Evolutionary conservation across 352 stramenopile genomes (phyloP).

Genomic region (Peronosclerospora sorghi): DNA sequence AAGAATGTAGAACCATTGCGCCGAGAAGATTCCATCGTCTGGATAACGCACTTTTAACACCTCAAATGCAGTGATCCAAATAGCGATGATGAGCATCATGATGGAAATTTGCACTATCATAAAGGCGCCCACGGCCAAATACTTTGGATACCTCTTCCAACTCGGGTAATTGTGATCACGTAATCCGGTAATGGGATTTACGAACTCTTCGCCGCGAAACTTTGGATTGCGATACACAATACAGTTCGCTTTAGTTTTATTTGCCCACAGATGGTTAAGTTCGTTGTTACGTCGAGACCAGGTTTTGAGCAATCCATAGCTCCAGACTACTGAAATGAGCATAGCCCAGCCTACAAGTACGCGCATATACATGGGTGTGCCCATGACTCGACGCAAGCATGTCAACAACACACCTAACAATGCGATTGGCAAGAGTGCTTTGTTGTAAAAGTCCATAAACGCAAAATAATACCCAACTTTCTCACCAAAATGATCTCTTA

Average conservation of each 20-base stretch:
- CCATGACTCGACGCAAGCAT: slow-evolving; percentile 45
- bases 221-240: slow-evolving; percentile 69
- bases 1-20: slow-evolving; percentile 76
- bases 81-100: slow-evolving; percentile 78
- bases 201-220: slow-evolving; percentile 41
- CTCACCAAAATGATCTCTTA: slow-evolving; percentile 73
- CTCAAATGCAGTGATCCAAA: slow-evolving; percentile 77
- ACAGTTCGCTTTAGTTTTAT: slow-evolving; percentile 49
- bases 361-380: slow-evolving; percentile 75
- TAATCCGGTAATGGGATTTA: slow-evolving; percentile 57
- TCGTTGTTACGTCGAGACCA: slow-evolving; percentile 69
- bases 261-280: slow-evolving; percentile 62
- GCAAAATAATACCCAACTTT: slow-evolving; percentile 82
- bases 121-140: slow-evolving; percentile 47
- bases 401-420: slow-evolving; percentile 60
- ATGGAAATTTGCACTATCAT: slow-evolving; percentile 76
- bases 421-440: slow-evolving; percentile 63
- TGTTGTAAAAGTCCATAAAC: slow-evolving; percentile 85
- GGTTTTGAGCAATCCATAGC: slow-evolving; percentile 70
- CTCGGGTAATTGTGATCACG: slow-evolving; percentile 54
- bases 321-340: slow-evolving; percentile 71
- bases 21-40: slow-evolving; percentile 46
- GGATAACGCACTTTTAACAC: slow-evolving; percentile 67
- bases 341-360: slow-evolving; percentile 61
- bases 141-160: slow-evolving; percentile 70